Evolutionary conservation across 139 green algal species (phyloP).

Genomic region (Coelastrella sp.): DNA sequence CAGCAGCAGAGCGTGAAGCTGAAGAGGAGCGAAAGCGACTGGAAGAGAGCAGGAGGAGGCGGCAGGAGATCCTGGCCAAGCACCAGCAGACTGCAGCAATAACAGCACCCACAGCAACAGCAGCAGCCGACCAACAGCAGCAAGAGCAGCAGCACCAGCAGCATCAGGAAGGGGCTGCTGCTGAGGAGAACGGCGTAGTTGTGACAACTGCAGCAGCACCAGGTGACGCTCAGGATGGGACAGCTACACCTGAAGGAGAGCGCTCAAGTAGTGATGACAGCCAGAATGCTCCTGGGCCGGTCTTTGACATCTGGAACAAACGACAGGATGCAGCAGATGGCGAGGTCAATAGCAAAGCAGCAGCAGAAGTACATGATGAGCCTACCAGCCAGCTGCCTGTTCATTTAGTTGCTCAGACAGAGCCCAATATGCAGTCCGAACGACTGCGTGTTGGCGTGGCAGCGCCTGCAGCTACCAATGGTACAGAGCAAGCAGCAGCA

Average conservation of each 20-base stretch:
- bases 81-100: constrained; percentile 51
- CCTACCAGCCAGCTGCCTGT: constrained; percentile 27
- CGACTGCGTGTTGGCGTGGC: constrained; percentile 16
- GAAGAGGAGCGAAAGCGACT: constrained; percentile 75
- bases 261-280: constrained; percentile 45
- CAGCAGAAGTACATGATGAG: background rate
- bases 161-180: constrained; percentile 8
- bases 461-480: background rate
- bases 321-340: constrained; percentile 34
- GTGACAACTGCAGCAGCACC: constrained; percentile 1
- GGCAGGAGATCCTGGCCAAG: constrained; percentile 74
- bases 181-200: background rate
- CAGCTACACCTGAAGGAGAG: constrained; percentile 54
- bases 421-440: constrained; percentile 49
- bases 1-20: constrained; percentile 54
- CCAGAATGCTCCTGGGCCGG: constrained; percentile 49
- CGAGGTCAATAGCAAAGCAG: constrained; percentile 37
- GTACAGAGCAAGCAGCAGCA: background rate
- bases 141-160: background rate
- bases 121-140: constrained; percentile 22
- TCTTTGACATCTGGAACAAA: constrained; percentile 56
- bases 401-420: constrained; percentile 17
- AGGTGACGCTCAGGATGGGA: constrained; percentile 18
- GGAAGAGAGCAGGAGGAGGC: constrained; percentile 67
- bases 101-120: constrained; percentile 14